Base-by-base conservation (phyloP, 305 asterid species). In the Fraxinus latifolia region DNA sequence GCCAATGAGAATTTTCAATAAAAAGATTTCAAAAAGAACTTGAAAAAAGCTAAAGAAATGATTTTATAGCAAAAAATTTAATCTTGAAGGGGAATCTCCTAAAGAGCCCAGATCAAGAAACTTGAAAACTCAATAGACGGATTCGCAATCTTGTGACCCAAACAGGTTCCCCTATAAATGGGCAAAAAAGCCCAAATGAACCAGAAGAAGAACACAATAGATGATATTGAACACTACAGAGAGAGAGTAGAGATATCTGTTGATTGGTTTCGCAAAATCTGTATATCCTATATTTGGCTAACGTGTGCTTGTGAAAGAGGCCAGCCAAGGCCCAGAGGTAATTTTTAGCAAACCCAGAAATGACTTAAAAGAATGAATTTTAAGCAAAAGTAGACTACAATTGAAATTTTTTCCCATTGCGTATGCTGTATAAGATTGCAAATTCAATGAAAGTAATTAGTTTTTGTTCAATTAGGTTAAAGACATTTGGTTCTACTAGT, bases 51-150 rank as follows among this genome's bases (percentile, higher is more conserved):
- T 12, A 9, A 34, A 70, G 5, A 67, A 55, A 65, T 11, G 39
- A 42, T 62, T 32, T 2, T 21, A 32, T 5, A 78, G 27, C 29
- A 34, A 21, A 71, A 71, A 65, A 25, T 21, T 7, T 7, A 58
- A 29, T 31, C 65, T 77, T 32, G 32, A 62, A 25, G 12, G 27
- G 76, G 25, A 70, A 8, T 25, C 31, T n/a, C n/a, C n/a, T 11
- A 19, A 65, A 34, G 29, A 75, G 75, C 37, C 76, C 84, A 85
- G 77, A 82, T 82, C 85, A 79, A 75, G 84, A 82, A 82, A 79
- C 32, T 67, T 6, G 42, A 55, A 78, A 53, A 76, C 67, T 55
- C 8, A 17, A 17, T 55, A 17, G 27, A 55, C 11, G 58, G 73
- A 5, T 55, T 55, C 9, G 25, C 67, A 55, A 55, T 55, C 3